Evolutionary conservation across 257 asterid species (phyloP).

Genomic region (Solanum appendiculatum): DNA sequence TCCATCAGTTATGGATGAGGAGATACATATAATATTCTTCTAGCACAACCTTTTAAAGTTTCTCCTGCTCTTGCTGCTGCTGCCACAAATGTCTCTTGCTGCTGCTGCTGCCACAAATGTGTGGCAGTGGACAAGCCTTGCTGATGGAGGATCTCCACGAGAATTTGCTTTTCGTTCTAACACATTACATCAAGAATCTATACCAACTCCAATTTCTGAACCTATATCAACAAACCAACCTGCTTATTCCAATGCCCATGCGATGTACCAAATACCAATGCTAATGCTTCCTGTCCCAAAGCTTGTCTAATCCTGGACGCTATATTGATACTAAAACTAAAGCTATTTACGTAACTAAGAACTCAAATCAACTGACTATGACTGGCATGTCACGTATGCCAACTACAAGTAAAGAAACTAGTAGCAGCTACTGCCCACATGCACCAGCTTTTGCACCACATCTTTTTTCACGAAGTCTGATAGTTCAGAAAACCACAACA

Average conservation of each 20-base stretch:
- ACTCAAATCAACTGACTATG: constrained; percentile 3
- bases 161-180: background rate
- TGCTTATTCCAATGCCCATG: background rate
- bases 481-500: constrained; percentile 4
- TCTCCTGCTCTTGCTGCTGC: constrained; percentile 37
- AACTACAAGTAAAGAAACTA: background rate
- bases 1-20: constrained; percentile 41
- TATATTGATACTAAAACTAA: background rate
- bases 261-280: background rate
- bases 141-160: constrained; percentile 24
- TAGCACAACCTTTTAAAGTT: constrained; percentile 42
- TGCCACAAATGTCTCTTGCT: too few species aligned
- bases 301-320: background rate
- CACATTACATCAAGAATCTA: background rate
- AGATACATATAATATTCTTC: constrained; percentile 39
- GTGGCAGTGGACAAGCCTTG: constrained; percentile 40
- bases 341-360: background rate
- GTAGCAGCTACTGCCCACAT: background rate
- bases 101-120: constrained; percentile 40
- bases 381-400: constrained; percentile 14
- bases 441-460: constrained; percentile 18
- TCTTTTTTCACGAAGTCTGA: constrained; percentile 11
- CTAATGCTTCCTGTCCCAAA: background rate
- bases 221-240: background rate
- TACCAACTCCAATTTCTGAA: background rate